Conservation (phyloP, 208 protist genomes). For the Trypanosomatidae sp. region DNA sequence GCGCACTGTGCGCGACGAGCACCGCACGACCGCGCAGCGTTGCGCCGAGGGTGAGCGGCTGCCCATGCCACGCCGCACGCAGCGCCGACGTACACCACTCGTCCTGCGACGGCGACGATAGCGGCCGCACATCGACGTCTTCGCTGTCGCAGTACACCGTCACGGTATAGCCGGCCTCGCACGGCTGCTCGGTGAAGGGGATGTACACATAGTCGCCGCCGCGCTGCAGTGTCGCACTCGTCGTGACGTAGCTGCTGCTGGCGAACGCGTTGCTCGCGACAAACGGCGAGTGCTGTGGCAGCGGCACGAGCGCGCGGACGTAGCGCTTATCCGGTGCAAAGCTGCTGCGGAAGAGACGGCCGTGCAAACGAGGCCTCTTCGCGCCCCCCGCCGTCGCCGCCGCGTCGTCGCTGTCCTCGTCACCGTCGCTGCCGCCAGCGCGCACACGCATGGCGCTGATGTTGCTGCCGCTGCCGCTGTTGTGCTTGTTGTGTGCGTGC, state of each 20-base stretch:
- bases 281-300: slow-evolving; percentile 77
- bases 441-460: too few relatives aligned
- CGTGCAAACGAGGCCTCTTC: slow-evolving; percentile 73
- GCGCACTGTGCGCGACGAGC: slow-evolving; percentile 50
- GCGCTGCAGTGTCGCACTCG: slow-evolving; percentile 37
- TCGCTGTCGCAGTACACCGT: slow-evolving; percentile 84
- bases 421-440: slow-evolving; percentile 5
- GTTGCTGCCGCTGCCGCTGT: too few relatives aligned
- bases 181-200: slow-evolving; percentile 76
- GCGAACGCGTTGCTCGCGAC: slow-evolving; percentile 77
- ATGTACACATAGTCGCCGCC: slow-evolving; percentile 75
- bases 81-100: not conserved
- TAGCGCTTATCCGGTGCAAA: slow-evolving; percentile 74
- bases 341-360: slow-evolving; percentile 67
- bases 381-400: slow-evolving; percentile 53
- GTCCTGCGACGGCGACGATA: not conserved
- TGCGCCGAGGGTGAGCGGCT: slow-evolving; percentile 27
- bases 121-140: slow-evolving; percentile 42
- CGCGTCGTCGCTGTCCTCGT: slow-evolving; percentile 48
- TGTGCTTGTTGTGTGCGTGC: too few relatives aligned
- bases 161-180: slow-evolving; percentile 60
- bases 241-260: slow-evolving; percentile 83
- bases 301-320: slow-evolving; percentile 72
- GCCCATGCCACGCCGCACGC: slow-evolving; percentile 32
- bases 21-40: slow-evolving; percentile 43